These are phyloP conservation scores for Setaria italica DNA, from an alignment of 202 grass and related monocot genomes.

Conservation along the genomic window DNA sequence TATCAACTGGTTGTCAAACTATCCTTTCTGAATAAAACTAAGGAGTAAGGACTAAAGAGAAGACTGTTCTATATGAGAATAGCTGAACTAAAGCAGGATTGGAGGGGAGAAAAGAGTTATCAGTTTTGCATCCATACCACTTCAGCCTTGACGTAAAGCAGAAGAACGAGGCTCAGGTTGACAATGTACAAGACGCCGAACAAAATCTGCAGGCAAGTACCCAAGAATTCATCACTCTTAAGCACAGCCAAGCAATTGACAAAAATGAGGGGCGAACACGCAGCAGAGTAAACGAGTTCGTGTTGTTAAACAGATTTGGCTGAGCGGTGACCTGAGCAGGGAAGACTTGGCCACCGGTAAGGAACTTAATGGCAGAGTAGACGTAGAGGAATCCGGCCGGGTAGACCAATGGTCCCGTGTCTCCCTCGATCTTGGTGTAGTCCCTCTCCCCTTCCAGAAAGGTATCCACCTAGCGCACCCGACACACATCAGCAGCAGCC, in stretches of 20 bases:
- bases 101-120: neutral
- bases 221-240: slow-evolving; percentile 37
- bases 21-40: neutral
- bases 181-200: slow-evolving; percentile 85
- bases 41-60: neutral
- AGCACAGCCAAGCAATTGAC: neutral
- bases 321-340: slow-evolving; percentile 68
- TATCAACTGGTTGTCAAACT: slow-evolving; percentile 4
- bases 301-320: neutral
- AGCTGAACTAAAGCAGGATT: neutral
- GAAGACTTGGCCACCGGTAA: slow-evolving; percentile 80
- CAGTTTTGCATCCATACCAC: slow-evolving; percentile 62
- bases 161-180: slow-evolving; percentile 72
- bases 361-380: slow-evolving; percentile 80
- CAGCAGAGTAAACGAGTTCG: slow-evolving; percentile 20
- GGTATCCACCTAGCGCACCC: slow-evolving; percentile 65
- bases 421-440: slow-evolving; percentile 92
- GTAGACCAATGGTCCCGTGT: slow-evolving; percentile 95
- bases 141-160: slow-evolving; percentile 84
- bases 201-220: slow-evolving; percentile 70
- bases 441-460: slow-evolving; percentile 90
- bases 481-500: slow-evolving; percentile 5
- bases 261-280: neutral
- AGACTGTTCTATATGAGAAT: neutral
- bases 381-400: slow-evolving; percentile 96